Base-by-base conservation (phyloP, 2,329 filamentous ascomycete species). In the Tolypocladium tundrense region DNA sequence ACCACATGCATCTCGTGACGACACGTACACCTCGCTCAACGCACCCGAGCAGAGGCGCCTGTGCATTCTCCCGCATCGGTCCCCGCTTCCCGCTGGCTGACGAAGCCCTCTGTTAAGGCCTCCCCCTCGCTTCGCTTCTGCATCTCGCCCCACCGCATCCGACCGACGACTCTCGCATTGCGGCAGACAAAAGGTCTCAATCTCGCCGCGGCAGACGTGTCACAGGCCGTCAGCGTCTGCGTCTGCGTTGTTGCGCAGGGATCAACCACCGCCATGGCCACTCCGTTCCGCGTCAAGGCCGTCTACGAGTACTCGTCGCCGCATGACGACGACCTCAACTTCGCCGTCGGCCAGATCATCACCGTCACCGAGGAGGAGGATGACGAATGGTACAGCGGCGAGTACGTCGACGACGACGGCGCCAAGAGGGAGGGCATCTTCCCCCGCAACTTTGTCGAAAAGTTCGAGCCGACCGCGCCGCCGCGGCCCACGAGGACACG, bases 361-460 rank as follows among this genome's bases (percentile, higher is more conserved):
- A 94, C 89, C 56, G 92, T 99, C 62, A 96, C 88, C 51, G 92
- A 92, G 60, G 85, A 90, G 72, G 94, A 97, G 70, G 94, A 96
- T 70, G 86, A 81, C 62, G 95, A 97, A 71, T 97, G 92, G 94
- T 96, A 94, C 71, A 84, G 83, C 62, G 93, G 94, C 64, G 88
- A 94, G 73, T 97, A 96, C 72, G 77, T 86, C 62, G 90, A 95
- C 73, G 84, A 85, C 60, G 74, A 79, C 56, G 94, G 94, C 58
- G 75, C 73, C 62, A 91, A 87, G 73, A 83, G 86, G 70, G 86
- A 92, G 69, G 93, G 93, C 64, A 88, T 97, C 66, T 97, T 97
- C 73, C 93, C 91, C 55, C 88, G 88, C 71, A 99, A 97, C 76
- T 99, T 99, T 70, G 94, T 99, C 68, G 94, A 99, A 74, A 91